Base-by-base conservation (phyloP, 2,329 filamentous ascomycete species). In the Aureobasidium sp. region DNA sequence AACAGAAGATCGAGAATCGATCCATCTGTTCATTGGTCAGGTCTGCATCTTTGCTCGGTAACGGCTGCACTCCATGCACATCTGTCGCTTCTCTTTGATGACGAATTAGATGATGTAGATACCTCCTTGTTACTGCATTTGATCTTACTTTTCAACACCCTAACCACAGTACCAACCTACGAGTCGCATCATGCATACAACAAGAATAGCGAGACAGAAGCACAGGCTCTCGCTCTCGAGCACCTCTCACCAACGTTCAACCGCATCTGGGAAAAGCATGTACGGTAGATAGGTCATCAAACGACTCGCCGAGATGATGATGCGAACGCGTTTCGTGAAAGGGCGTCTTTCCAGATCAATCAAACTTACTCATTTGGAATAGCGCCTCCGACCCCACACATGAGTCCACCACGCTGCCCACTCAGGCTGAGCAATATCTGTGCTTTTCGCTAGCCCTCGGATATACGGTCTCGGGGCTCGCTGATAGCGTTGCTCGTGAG, bases 111-210 rank as follows among this genome's bases (percentile, higher is more conserved):
- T 58, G 54, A 58, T 58, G 54, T 9, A 58, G 42, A 58, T 30
- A 58, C 54, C 54, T 58, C 41, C 54, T 48, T 58, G 54, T 58
- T 15, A 21, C 54, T 48, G 54, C 54, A 58, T 58, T 37, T 42
- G 50, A 54, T 54, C 54, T 47, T 29, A 58, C 42, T 48, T 58
- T 58, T 15, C 54, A 21, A 48, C 50, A 42, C 11, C 50, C 27
- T n/a, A 13, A 54, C 25, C 42, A 42, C 37, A 34, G 48, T 48
- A 58, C 42, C 11, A 25, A 25, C 21, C 21, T 21, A 21, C 21
- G 34, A 48, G 54, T 58, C 54, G n/a, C 54, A 58, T 45, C 29
- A 34, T 57, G 53, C 53, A 25, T 30, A 36, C 41, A 36, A 45
- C 32, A 39, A 37, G 41, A 32, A 39, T 29, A 48, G 21, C 21